Evolutionary conservation across 1,284 basidiomycete species (phyloP).

Genomic region (Vanrija sp.): DNA sequence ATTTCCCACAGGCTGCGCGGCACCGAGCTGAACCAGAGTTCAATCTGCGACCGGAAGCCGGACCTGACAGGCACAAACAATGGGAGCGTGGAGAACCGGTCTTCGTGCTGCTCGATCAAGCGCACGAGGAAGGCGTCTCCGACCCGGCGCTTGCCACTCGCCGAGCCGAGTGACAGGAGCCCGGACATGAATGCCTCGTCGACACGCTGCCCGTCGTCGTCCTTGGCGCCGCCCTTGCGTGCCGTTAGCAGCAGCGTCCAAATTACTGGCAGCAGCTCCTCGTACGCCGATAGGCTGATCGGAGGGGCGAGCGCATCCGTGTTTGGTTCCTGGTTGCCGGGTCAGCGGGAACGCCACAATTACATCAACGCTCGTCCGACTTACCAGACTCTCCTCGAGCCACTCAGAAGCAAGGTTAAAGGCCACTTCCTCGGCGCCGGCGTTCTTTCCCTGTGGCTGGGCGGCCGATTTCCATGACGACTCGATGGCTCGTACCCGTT

Average conservation of each 20-base stretch:
- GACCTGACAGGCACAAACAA: constrained; percentile 37
- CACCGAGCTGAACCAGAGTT: constrained; percentile 57
- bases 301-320: constrained; percentile 49
- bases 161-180: constrained; percentile 48
- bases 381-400: constrained; percentile 61
- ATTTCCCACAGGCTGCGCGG: constrained; percentile 81
- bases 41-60: constrained; percentile 18
- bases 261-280: constrained; percentile 70
- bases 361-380: too few species aligned
- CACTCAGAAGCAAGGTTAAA: constrained; percentile 55
- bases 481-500: constrained; percentile 30
- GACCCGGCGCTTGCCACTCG: constrained; percentile 24
- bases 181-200: constrained; percentile 32
- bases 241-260: constrained; percentile 69
- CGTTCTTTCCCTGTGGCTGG: constrained; percentile 8
- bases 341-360: too few species aligned
- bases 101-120: constrained; percentile 59
- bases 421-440: constrained; percentile 27
- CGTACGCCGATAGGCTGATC: constrained; percentile 63
- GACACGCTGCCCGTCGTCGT: neutral
- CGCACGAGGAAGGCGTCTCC: constrained; percentile 65
- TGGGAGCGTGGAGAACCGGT: constrained; percentile 33
- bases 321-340: neutral
- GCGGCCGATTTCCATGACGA: constrained; percentile 22
- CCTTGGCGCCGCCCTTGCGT: neutral